Evolutionary conservation across 176 grass and related monocot genomes (phyloP).

Genomic region (Phoenix roebelenii): DNA sequence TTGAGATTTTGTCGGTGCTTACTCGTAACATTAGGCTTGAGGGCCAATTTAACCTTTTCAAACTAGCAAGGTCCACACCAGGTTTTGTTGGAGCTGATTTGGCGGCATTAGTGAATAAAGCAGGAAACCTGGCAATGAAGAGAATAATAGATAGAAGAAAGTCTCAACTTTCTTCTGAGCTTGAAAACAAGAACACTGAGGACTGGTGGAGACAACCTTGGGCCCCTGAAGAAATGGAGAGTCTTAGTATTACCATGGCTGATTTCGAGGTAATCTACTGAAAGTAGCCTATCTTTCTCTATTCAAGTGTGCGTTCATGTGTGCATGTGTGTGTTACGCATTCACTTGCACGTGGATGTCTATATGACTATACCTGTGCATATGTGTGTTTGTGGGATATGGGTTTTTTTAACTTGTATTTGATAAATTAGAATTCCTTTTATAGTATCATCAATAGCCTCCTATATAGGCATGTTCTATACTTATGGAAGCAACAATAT

Average conservation of each 20-base stretch:
- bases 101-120: constrained; percentile 76
- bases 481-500: too few relatives aligned
- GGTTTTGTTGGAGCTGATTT: constrained; percentile 96
- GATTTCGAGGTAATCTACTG: constrained; percentile 67
- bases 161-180: constrained; percentile 13
- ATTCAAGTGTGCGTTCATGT: too few relatives aligned
- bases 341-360: too few relatives aligned
- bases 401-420: too few relatives aligned
- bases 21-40: constrained; percentile 58
- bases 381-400: too few relatives aligned
- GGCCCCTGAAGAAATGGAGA: constrained; percentile 51
- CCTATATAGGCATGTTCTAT: too few relatives aligned
- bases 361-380: too few relatives aligned
- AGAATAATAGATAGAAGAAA: constrained; percentile 68
- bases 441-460: too few relatives aligned
- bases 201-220: constrained; percentile 91
- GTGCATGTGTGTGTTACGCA: too few relatives aligned
- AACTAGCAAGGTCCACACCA: constrained; percentile 79
- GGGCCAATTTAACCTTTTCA: constrained; percentile 71
- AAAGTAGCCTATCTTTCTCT: too few relatives aligned
- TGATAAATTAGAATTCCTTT: too few relatives aligned
- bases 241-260: constrained; percentile 61
- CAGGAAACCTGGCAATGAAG: constrained; percentile 95
- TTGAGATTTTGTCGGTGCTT: constrained; percentile 69
- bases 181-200: constrained; percentile 18